Percentiles rank a stretch among this genome's conserved stretches.
Evolutionary conservation across 2,329 filamentous ascomycete species (phyloP).

Genomic region (Bipolaris sorokiniana): DNA sequence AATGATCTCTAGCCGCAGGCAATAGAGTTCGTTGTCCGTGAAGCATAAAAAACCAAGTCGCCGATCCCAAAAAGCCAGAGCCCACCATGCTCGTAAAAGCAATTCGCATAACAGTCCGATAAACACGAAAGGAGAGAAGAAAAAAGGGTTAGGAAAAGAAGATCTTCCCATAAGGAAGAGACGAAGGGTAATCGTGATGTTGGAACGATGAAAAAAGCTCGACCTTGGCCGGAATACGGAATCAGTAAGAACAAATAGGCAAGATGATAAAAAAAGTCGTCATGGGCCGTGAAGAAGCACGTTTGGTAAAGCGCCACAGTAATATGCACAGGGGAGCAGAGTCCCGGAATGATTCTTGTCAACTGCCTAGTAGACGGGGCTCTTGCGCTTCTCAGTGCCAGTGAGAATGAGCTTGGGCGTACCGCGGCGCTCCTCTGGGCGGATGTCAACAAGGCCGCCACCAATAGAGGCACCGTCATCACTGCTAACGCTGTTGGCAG

Average conservation of each 20-base stretch:
- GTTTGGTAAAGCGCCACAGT: conserved; percentile 32
- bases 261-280: conserved; percentile 40
- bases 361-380: conserved; percentile 61
- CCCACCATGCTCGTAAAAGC: conserved; percentile 45
- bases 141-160: conserved; percentile 32
- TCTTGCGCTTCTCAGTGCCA: conserved; percentile 89
- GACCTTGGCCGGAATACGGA: conserved; percentile 32
- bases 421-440: conserved; percentile 71
- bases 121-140: conserved; percentile 16
- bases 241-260: conserved; percentile 36
- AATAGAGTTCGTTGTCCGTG: conserved; percentile 38
- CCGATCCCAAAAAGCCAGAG: conserved; percentile 31
- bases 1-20: conserved; percentile 47
- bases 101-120: conserved; percentile 35
- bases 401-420: conserved; percentile 86
- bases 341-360: conserved; percentile 24
- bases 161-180: conserved; percentile 30
- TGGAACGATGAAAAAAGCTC: conserved; percentile 26
- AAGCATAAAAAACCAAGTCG: conserved; percentile 19
- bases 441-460: conserved; percentile 62
- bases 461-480: conserved; percentile 62
- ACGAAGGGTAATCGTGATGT: conserved; percentile 42
- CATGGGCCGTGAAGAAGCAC: conserved; percentile 45
- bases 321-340: conserved; percentile 46
- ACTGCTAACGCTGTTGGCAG: conserved; percentile 69